phyloP scores from a whole-genome alignment of 2,329 filamentous ascomycete species.

The Berkeleyomyces rouxiae region DNA sequence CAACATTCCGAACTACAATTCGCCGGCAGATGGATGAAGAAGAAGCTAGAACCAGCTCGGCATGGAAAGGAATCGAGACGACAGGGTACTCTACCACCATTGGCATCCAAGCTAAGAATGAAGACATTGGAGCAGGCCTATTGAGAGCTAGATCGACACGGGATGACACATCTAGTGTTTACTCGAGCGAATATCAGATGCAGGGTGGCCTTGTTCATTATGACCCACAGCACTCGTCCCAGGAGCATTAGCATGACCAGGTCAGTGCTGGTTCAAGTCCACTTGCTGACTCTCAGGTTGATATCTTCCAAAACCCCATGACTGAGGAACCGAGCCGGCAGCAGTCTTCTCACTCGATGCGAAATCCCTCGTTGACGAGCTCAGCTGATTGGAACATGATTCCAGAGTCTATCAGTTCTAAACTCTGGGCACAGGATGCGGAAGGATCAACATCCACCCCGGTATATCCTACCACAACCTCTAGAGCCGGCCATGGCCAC shows the following conservation, averaged over 20 bases:
- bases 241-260: constrained; percentile 3
- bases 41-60: not conserved
- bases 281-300: not conserved
- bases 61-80: not conserved
- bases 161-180: constrained; percentile 7
- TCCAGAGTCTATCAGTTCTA: constrained; percentile 10
- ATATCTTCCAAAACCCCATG: not conserved
- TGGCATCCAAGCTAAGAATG: not conserved
- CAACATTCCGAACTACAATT: constrained; percentile 9
- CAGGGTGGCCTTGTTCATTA: not conserved
- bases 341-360: not conserved
- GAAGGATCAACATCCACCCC: not conserved
- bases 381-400: constrained; percentile 13
- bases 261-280: not conserved
- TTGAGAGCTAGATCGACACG: constrained; percentile 3
- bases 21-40: constrained; percentile 10
- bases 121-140: not conserved
- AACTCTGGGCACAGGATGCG: constrained; percentile 1
- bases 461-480: not conserved
- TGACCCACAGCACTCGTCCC: not conserved
- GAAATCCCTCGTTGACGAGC: constrained; percentile 5
- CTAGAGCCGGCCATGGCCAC: constrained; percentile 2
- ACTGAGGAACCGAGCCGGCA: not conserved
- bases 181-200: constrained; percentile 3
- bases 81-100: not conserved